Percentiles rank a stretch among this genome's conserved stretches.
Conservation (phyloP, 1,284 basidiomycete species). For the Jaminaea rosea region DNA sequence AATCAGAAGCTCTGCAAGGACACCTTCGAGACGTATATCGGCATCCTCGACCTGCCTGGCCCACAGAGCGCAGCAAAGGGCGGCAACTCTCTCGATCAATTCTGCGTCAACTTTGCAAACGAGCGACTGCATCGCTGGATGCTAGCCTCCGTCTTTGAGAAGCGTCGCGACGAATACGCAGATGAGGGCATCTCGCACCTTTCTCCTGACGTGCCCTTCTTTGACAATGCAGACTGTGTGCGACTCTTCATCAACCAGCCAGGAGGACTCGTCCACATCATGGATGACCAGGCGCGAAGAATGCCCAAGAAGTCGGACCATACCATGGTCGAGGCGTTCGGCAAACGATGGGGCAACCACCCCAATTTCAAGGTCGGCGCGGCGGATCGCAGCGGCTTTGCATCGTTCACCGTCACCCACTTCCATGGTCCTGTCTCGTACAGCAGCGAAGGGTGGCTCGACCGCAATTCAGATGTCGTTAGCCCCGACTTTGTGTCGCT, state of each 20-base stretch:
- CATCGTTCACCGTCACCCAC: constrained; percentile 84
- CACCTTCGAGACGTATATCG: constrained; percentile 64
- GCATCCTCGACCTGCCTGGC: constrained; percentile 92
- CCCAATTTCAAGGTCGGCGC: constrained; percentile 59
- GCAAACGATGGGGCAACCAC: constrained; percentile 89
- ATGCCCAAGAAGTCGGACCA: constrained; percentile 82
- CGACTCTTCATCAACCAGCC: constrained; percentile 77
- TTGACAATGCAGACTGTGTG: constrained; percentile 83
- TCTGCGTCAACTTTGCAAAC: constrained; percentile 91
- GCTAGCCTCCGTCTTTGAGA: constrained; percentile 70
- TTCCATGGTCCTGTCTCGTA: constrained; percentile 86
- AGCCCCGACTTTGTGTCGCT: constrained; percentile 88
- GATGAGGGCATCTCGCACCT: constrained; percentile 69
- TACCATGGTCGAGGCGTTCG: constrained; percentile 88
- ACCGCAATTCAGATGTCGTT: constrained; percentile 76
- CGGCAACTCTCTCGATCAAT: constrained; percentile 81
- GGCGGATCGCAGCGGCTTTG: constrained; percentile 62
- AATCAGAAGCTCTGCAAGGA: constrained; percentile 66
- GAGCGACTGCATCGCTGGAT: constrained; percentile 80
- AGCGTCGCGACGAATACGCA: constrained; percentile 68
- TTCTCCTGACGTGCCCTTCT: constrained; percentile 68
- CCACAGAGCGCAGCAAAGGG: constrained; percentile 57
- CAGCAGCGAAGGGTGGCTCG: constrained; percentile 77
- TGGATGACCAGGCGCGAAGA: constrained; percentile 86
- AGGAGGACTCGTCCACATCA: constrained; percentile 87